Conservation (phyloP, 2,329 filamentous ascomycete genomes). For the Zymoseptoria crescenta region DNA sequence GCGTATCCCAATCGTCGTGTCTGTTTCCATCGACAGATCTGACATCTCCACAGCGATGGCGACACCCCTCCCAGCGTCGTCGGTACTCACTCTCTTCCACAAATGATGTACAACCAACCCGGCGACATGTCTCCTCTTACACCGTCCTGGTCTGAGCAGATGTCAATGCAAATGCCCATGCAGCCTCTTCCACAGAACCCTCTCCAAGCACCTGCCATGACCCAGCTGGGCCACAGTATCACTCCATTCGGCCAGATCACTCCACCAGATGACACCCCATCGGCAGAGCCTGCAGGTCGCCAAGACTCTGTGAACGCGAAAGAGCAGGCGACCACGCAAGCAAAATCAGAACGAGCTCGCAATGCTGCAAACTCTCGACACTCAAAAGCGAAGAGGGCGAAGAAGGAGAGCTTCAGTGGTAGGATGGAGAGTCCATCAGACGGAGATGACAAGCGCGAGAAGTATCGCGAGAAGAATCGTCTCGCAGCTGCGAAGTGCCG, state of each 20-base stretch:
- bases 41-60: neutral
- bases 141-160: conserved; percentile 3
- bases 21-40: neutral
- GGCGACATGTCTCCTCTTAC: conserved; percentile 4
- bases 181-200: neutral
- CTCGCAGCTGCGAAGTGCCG: conserved; percentile 67
- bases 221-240: conserved; percentile 12
- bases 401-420: conserved; percentile 12
- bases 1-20: neutral
- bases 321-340: conserved; percentile 1
- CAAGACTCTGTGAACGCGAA: neutral
- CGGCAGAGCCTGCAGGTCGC: neutral
- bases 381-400: conserved; percentile 22
- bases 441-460: conserved; percentile 43
- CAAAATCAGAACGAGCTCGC: conserved; percentile 25
- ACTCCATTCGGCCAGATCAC: conserved; percentile 32
- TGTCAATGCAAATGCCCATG: conserved; percentile 1
- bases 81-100: neutral
- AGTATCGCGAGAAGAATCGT: conserved; percentile 62
- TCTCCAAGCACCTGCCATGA: conserved; percentile 13
- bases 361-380: conserved; percentile 26
- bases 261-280: conserved; percentile 27
- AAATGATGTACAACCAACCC: neutral
- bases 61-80: neutral
- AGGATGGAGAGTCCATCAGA: conserved; percentile 10